Evolutionary conservation across 2,329 filamentous ascomycete species (phyloP), one percentile per base, ranked within the genome.

Genomic region (Seiridium unicorne): DNA sequence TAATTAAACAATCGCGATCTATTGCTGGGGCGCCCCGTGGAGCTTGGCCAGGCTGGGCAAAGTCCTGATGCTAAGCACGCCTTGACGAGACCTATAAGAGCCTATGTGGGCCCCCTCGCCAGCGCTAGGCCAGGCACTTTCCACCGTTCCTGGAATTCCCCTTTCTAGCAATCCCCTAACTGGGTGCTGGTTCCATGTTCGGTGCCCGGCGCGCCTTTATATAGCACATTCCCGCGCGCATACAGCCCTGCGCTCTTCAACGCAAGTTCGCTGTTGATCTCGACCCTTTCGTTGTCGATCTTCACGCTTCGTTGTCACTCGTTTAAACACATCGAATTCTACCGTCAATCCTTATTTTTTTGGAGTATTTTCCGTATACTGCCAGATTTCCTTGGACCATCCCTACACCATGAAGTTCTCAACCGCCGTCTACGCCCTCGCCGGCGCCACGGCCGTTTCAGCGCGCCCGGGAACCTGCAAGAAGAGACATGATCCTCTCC

Each of bases 401-500:
- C 7, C 13, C 13, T 42, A 42, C 49, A 57, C 35, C 54, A 57
- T 57, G 54, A 46, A 35, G 54, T 57, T 7, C 8, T 57, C 54
- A 11, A 42, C 38, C 7, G 18, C 44, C 6, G 8, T 31, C 5
- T n/a, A 31, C 35, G 54, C 31, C 54, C 54, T 57, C 5, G 44
- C 13, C 38, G 54, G 54, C 40, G 54, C 54, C 18, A 9, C 54
- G 5, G 54, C 31, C 6, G 44, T 57, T 11, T 57, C 36, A 10
- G 51, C 51, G 11, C 9, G 5, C 5, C 13, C 51, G 36, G 18
- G 18, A 26, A 26, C 18, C 18, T 13, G 9, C 51, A 35, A 13
- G 26, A n/a, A n/a, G 13, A 18, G 13, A n/a, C 13, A 42, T 42
- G 38, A 42, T 42, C 38, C 38, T 42, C 46, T 49, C 46, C 46